Evolutionary conservation across 176 grass and related monocot genomes (phyloP), one percentile per base, ranked within the genome.

Genomic region (Miscanthus lutarioriparius): DNA sequence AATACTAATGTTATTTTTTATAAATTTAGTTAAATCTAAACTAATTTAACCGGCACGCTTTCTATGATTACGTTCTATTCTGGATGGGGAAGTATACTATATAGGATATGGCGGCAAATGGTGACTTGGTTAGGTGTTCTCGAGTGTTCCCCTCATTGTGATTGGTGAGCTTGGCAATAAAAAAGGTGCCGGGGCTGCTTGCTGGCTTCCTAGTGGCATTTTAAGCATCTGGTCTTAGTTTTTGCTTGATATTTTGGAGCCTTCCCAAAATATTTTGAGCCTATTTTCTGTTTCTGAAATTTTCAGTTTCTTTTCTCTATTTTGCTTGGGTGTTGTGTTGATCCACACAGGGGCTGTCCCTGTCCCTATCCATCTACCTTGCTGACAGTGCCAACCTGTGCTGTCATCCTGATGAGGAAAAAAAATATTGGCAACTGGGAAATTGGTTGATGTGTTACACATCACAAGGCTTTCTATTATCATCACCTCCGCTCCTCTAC

Each of bases 351-450:
- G 67, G 67, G 61, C 61, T 72, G 75, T 80, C 84, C 48, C 69
- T 79, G 84, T 86, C 84, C 48, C 74, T 70, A 80, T 90, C 80
- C 84, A 83, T 87, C 84, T 80, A 87, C 75, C 84, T 83, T 90
- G 79, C 84, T 79, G 62, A 74, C 59, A 62, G 76, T 86, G 80
- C 84, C 74, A 90, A 86, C 79, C 84, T 87, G 80, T 86, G 68
- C 59, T 64, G 84, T 75, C 84, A 84, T 80, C 62, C 68, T 14
- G 28, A 37, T 6, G 10, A 72, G 3, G 4, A 30, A 58, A 83
- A 58, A n/a, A n/a, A n/a, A n/a, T n/a, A n/a, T n/a, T n/a, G n/a
- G n/a, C n/a, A n/a, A n/a, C n/a, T n/a, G n/a, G n/a, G n/a, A n/a
- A n/a, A n/a, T n/a, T n/a, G n/a, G n/a, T n/a, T n/a, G n/a, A n/a